phyloP scores from a whole-genome alignment of 2,329 filamentous ascomycete genomes.

The Aureobasidium sp. region DNA sequence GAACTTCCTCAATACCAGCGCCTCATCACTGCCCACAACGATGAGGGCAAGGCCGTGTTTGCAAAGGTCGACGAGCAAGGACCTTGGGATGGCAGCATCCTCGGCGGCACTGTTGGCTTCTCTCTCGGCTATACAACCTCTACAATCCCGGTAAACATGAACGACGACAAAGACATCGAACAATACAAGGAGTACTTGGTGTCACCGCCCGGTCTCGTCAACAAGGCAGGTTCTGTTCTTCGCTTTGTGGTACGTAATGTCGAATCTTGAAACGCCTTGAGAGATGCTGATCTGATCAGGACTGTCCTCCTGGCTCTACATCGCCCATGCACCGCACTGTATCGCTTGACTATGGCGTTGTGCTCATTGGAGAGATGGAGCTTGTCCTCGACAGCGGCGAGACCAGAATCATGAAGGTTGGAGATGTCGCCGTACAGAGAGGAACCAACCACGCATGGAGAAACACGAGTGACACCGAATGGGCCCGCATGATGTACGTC shows the following conservation, averaged over 20 bases:
- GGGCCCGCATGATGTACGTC: conserved; percentile 31
- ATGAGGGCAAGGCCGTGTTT: conserved; percentile 27
- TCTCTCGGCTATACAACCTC: conserved; percentile 45
- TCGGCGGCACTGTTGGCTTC: conserved; percentile 37
- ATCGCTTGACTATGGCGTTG: conserved; percentile 30
- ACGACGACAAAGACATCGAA: conserved; percentile 40
- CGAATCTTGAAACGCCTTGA: background rate
- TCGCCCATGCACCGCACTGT: conserved; percentile 30
- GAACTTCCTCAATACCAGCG: conserved; percentile 17
- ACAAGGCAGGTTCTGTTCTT: conserved; percentile 41
- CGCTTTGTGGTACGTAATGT: conserved; percentile 26
- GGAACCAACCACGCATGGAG: conserved; percentile 31
- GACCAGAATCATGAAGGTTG: conserved; percentile 25
- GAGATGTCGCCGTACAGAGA: conserved; percentile 29
- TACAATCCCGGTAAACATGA: conserved; percentile 41
- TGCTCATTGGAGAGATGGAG: conserved; percentile 29
- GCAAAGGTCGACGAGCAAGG: conserved; percentile 22
- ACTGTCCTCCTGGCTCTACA: conserved; percentile 22
- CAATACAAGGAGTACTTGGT: conserved; percentile 40
- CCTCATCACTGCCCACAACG: conserved; percentile 27
- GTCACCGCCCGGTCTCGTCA: conserved; percentile 42
- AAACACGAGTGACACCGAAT: conserved; percentile 28
- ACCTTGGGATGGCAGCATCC: conserved; percentile 27
- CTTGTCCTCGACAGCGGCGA: conserved; percentile 29
- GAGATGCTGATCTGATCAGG: conserved; percentile 15